Conservation (phyloP, 352 stramenopile species). For the Globisporangium spinosum region DNA sequence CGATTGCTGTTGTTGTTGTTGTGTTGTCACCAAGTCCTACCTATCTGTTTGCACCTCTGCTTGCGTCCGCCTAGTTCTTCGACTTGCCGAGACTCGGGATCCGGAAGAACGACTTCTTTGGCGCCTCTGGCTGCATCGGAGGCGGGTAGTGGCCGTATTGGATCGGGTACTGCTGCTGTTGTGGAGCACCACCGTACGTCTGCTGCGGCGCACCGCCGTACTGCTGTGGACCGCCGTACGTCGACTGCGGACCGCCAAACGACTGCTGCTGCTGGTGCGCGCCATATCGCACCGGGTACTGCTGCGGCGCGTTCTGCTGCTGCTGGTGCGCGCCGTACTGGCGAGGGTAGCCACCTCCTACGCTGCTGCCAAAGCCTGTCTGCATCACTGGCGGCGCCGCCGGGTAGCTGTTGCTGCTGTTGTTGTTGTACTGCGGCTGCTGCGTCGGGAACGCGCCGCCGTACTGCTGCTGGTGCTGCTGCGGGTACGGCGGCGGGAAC, state of each 20-base stretch:
- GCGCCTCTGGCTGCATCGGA: conserved; percentile 39
- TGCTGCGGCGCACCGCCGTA: conserved; percentile 29
- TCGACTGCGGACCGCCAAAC: conserved; percentile 26
- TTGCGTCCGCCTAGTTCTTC: conserved; percentile 50
- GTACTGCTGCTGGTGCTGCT: conserved; percentile 26
- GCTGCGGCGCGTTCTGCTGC: conserved; percentile 17
- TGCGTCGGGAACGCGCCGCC: conserved; percentile 21
- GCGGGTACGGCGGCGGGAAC: conserved; percentile 57
- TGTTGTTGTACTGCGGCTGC: conserved; percentile 2
- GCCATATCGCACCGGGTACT: conserved; percentile 20
- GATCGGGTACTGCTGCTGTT: conserved; percentile 22
- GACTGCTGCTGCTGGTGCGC: conserved; percentile 13
- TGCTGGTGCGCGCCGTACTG: conserved; percentile 40
- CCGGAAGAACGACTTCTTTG: conserved; percentile 75
- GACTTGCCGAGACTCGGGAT: conserved; percentile 55
- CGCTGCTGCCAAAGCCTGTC: conserved; percentile 21
- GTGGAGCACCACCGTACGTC: conserved; percentile 25
- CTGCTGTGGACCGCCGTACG: conserved; percentile 23
- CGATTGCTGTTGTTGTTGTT: conserved; percentile 9
- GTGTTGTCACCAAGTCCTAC: conserved; percentile 13
- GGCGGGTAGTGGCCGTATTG: conserved; percentile 44
- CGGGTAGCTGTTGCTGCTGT: conserved; percentile 4
- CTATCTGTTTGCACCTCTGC: conserved; percentile 8
- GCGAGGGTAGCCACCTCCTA: conserved; percentile 41
- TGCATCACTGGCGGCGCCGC: conserved; percentile 16